phyloP scores from a whole-genome alignment of 495 filamentous ascomycete species.

The Terfezia boudieri region DNA sequence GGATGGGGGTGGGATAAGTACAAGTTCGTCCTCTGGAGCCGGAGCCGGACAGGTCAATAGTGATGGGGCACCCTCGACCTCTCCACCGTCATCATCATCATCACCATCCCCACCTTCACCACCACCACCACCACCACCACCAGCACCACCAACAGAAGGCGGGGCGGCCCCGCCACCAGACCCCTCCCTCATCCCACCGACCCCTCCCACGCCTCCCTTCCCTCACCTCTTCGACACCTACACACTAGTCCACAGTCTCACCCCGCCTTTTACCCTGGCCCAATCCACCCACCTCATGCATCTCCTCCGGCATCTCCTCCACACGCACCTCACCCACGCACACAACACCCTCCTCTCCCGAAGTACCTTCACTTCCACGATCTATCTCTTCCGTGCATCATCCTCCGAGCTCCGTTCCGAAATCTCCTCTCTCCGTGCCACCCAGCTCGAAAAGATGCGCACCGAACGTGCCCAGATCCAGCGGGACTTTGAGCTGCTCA shows the following conservation, averaged over 20 bases:
- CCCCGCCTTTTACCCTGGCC: conserved; percentile 37
- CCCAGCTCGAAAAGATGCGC: conserved; percentile 46
- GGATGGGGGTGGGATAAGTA: no score
- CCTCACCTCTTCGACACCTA: conserved; percentile 94
- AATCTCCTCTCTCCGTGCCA: conserved; percentile 36
- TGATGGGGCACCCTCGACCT: no score
- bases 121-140: conserved; percentile 14
- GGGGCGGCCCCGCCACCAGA: no score
- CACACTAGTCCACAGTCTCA: conserved; percentile 55
- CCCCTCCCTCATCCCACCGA: no score
- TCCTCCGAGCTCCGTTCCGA: conserved; percentile 80
- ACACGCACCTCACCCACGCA: conserved; percentile 35
- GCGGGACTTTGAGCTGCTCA: conserved; percentile 82
- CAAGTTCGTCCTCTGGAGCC: no score
- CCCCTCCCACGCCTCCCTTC: no score
- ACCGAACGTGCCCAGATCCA: conserved; percentile 65
- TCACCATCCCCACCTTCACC: no score
- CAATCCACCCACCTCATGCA: conserved; percentile 76
- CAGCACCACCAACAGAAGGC: conserved; percentile 15
- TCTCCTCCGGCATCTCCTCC: conserved; percentile 50
- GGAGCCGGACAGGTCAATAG: no score
- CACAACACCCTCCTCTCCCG: neutral
- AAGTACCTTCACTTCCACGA: conserved; percentile 29
- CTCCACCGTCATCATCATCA: no score
- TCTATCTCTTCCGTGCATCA: conserved; percentile 82